These are phyloP conservation scores for Boletales sp. DNA, from an alignment of 768 basidiomycete species.

Conservation along the genomic window DNA sequence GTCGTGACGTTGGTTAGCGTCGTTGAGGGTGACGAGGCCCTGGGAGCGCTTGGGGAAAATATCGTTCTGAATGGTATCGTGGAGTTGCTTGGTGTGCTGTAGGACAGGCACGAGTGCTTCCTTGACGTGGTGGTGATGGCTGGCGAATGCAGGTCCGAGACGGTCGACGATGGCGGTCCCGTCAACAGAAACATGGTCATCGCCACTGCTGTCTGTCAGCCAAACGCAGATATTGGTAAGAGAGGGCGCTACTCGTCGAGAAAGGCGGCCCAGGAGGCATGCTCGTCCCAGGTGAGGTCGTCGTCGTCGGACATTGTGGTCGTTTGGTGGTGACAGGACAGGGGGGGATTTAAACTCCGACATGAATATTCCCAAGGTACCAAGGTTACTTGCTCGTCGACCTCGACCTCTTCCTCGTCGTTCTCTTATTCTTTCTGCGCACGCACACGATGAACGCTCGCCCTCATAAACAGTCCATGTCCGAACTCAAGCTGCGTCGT, in stretches of 20 bases:
- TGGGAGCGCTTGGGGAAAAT: conserved; percentile 29
- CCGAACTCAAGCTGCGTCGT: conserved; percentile 92
- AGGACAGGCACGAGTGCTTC: conserved; percentile 35
- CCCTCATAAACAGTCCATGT: conserved; percentile 93
- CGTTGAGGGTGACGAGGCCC: conserved; percentile 53
- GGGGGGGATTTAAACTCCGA: conserved; percentile 21
- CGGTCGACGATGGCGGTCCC: conserved; percentile 45
- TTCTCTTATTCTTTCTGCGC: conserved; percentile 6
- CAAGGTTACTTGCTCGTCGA: background rate
- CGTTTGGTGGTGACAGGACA: conserved; percentile 2
- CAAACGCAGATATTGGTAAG: background rate
- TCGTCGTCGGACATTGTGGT: conserved; percentile 7
- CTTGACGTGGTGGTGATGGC: conserved; percentile 28
- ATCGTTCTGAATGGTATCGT: conserved; percentile 32
- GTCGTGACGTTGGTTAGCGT: conserved; percentile 54
- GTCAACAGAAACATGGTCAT: conserved; percentile 38
- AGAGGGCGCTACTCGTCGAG: conserved; percentile 22
- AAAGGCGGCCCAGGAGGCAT: conserved; percentile 24
- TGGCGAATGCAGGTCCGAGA: conserved; percentile 37
- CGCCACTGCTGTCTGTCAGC: conserved; percentile 28
- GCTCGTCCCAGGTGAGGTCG: conserved; percentile 26
- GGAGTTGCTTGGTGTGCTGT: conserved; percentile 33
- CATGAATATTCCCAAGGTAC: conserved; percentile 4
- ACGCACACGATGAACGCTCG: conserved; percentile 58
- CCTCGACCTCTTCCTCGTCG: background rate